Conservation (phyloP, 2,329 filamentous ascomycete species). For the Talaromyces sp. region DNA sequence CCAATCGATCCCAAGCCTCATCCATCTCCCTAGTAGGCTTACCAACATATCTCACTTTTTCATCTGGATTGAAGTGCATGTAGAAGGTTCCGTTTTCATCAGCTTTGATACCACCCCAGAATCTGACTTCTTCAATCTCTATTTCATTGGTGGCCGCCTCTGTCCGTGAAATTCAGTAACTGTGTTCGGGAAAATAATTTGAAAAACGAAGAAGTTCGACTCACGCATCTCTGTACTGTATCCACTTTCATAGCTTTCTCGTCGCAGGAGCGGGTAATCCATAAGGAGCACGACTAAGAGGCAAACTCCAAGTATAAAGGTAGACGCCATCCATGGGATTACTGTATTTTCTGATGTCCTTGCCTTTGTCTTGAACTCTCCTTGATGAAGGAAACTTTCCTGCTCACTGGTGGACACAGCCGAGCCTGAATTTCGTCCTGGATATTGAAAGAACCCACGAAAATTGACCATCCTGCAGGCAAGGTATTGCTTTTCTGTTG, state of each 20-base stretch:
- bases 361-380: not conserved
- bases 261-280: not conserved
- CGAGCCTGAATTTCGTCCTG: not conserved
- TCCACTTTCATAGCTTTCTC: not conserved
- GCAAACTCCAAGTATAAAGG: not conserved
- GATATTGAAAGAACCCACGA: not conserved
- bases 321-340: not conserved
- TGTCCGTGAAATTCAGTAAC: not conserved
- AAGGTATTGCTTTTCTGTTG: not conserved
- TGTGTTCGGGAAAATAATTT: not conserved
- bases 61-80: not conserved
- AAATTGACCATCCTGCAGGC: not conserved
- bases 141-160: not conserved
- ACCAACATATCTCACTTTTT: not conserved
- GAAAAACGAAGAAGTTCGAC: not conserved
- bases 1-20: not conserved
- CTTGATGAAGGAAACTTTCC: not conserved
- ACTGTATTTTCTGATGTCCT: not conserved
- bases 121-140: not conserved
- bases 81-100: not conserved
- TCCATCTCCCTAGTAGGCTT: not conserved
- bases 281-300: not conserved
- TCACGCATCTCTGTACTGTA: not conserved
- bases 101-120: not conserved
- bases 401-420: not conserved